Conservation (phyloP, 352 stramenopile species). For the Pythium folliculosum region DNA sequence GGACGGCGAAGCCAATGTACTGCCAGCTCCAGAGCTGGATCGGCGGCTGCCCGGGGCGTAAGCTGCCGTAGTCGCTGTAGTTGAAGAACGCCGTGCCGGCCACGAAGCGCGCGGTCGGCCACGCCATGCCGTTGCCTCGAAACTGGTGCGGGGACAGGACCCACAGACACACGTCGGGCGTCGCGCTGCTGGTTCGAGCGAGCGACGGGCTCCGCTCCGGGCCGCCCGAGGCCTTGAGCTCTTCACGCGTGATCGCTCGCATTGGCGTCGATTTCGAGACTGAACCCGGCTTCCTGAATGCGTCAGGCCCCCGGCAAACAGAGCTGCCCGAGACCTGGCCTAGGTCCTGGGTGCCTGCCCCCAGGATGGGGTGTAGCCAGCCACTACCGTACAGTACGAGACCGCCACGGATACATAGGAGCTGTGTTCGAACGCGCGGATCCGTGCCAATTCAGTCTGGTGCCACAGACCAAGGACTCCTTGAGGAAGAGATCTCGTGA, state of each 20-base stretch:
- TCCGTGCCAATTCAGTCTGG: too few relatives aligned
- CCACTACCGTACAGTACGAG: too few relatives aligned
- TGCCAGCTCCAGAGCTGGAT: slow-evolving; percentile 15
- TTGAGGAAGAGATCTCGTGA: background rate
- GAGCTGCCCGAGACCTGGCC: too few relatives aligned
- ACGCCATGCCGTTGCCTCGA: background rate
- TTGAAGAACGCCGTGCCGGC: slow-evolving; percentile 15
- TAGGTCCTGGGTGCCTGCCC: too few relatives aligned
- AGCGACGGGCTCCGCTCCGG: background rate
- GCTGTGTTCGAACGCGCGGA: too few relatives aligned
- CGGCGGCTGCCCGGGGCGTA: slow-evolving; percentile 13
- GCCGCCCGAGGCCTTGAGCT: slow-evolving; percentile 1
- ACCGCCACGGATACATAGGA: too few relatives aligned
- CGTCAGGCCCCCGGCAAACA: background rate
- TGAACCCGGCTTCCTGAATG: background rate
- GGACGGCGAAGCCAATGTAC: slow-evolving; percentile 24
- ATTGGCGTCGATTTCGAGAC: background rate
- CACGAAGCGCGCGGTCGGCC: slow-evolving; percentile 19
- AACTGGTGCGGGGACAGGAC: background rate
- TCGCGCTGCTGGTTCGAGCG: slow-evolving; percentile 1
- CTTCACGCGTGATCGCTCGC: slow-evolving; percentile 14
- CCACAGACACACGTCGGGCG: slow-evolving; percentile 6
- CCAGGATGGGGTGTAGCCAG: too few relatives aligned
- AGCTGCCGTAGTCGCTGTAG: slow-evolving; percentile 29
- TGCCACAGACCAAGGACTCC: too few relatives aligned